phyloP scores from a whole-genome alignment of 2,329 filamentous ascomycete genomes.

The Didymella lethalis region DNA sequence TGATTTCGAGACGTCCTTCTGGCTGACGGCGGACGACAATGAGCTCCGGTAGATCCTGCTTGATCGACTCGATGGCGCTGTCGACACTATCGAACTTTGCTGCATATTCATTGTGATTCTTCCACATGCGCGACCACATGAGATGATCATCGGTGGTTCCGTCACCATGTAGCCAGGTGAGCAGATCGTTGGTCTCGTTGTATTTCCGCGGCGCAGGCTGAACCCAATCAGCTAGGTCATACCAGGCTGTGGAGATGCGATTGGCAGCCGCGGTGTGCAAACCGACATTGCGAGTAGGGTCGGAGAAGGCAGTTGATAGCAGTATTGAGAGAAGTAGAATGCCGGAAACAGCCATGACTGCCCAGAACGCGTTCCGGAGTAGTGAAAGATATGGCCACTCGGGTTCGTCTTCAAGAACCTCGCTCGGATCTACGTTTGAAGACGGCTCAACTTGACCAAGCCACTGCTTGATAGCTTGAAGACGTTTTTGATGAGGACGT shows the following conservation, averaged over 20 bases:
- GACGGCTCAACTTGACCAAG: constrained; percentile 27
- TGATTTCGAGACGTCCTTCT: constrained; percentile 63
- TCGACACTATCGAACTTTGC: constrained; percentile 23
- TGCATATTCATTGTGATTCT: constrained; percentile 23
- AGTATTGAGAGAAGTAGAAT: constrained; percentile 8
- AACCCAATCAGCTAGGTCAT: constrained; percentile 28
- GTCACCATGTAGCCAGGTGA: constrained; percentile 9
- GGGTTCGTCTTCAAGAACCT: constrained; percentile 22
- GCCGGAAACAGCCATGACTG: constrained; percentile 8
- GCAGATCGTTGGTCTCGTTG: constrained; percentile 8
- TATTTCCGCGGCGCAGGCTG: constrained; percentile 17
- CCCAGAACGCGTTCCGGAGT: constrained; percentile 23
- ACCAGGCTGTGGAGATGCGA: constrained; percentile 28
- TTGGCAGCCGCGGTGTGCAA: constrained; percentile 24
- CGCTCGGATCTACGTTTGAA: neutral
- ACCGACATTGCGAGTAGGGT: constrained; percentile 12
- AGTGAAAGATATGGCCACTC: constrained; percentile 27
- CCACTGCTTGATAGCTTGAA: constrained; percentile 30
- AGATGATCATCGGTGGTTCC: constrained; percentile 24
- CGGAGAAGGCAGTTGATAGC: constrained; percentile 9
- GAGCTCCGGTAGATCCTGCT: constrained; percentile 59
- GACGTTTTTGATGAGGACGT: constrained; percentile 19
- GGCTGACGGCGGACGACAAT: constrained; percentile 64
- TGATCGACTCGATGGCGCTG: constrained; percentile 28
- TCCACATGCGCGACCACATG: constrained; percentile 31